Base-by-base conservation (phyloP, 2,329 filamentous ascomycete genomes). In the Neonectria sp. region DNA sequence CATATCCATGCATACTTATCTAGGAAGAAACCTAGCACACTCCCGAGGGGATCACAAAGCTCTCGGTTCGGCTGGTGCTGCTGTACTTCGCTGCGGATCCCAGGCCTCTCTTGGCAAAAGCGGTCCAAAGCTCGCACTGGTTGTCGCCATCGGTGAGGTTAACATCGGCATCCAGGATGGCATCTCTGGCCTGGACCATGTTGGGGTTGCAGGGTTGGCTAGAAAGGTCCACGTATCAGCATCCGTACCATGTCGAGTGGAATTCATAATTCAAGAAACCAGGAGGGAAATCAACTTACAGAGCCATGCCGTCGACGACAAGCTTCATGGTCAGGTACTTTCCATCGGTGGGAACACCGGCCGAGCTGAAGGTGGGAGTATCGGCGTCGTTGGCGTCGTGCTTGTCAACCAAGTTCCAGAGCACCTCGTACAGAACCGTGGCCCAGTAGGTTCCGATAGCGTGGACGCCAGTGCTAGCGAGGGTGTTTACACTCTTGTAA, bases 391-490 rank as follows among this genome's bases (percentile, higher is more conserved):
- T 87, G 78, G 86, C 86, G 62, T 87, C 87, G 67, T 88, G 77
- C 78, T 86, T 86, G 58, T 87, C 87, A 64, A 89, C 86, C 37
- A 89, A 72, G 77, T 87, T 88, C 87, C 88, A 89, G 63, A 89
- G 75, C 13, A 89, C 80, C 71, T 89, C 87, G 76, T 89, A 89
- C 5, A 89, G 79, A 48, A 84, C 84, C 0, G 81, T 69, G 8
- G 71, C 71, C 73, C 73, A 75, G 64, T 60, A 56, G 0, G 83
- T 85, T 37, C 87, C 87, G 43, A 88, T 82, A 17, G 79, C 73
- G 75, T 89, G 87, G 2, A 86, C 83, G 1, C 73, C 71, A 4
- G n/a, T n/a, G 21, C n/a, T 24, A 4, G 56, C 77, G 7, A 73
- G 56, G 1, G 68, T 60, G 74, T 88, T 82, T 53, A 81, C 78